phyloP scores from a whole-genome alignment of 1,284 basidiomycete genomes.

The Ceratobasidium papillatum region DNA sequence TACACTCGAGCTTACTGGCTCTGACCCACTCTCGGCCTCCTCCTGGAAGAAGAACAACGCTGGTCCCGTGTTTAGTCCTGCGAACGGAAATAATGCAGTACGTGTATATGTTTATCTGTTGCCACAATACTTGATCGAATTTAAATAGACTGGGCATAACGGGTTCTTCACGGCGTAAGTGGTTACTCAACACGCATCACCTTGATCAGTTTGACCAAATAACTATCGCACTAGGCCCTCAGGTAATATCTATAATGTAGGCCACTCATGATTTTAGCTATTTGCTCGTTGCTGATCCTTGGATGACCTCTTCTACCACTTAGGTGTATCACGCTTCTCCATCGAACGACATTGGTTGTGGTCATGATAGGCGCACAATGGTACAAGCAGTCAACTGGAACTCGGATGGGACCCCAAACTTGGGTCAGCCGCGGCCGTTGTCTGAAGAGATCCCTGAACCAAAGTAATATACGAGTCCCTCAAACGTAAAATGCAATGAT shows the following conservation, averaged over 20 bases:
- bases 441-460: conserved; percentile 38
- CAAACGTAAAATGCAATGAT: too few species aligned
- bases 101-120: too few species aligned
- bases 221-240: neutral
- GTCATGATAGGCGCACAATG: too few species aligned
- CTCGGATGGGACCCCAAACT: conserved; percentile 35
- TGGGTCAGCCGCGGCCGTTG: conserved; percentile 29
- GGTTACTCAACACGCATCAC: neutral
- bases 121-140: too few species aligned
- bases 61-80: conserved; percentile 33
- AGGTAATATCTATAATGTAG: conserved; percentile 47
- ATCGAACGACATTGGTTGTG: too few species aligned
- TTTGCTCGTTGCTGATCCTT: neutral
- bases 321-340: conserved; percentile 42
- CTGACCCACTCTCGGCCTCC: conserved; percentile 47
- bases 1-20: conserved; percentile 52
- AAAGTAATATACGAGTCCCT: neutral
- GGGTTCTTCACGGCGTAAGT: neutral
- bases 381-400: too few species aligned
- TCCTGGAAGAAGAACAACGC: conserved; percentile 49
- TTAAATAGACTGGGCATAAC: neutral
- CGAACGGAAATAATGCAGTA: conserved; percentile 44
- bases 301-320: too few species aligned
- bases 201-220: neutral
- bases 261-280: too few species aligned